A percentile compares a stretch with the other conserved stretches of the same genome.
These are phyloP conservation scores for Plenodomus tracheiphilus DNA, from an alignment of 2,329 filamentous ascomycete genomes.

Conservation along the genomic window DNA sequence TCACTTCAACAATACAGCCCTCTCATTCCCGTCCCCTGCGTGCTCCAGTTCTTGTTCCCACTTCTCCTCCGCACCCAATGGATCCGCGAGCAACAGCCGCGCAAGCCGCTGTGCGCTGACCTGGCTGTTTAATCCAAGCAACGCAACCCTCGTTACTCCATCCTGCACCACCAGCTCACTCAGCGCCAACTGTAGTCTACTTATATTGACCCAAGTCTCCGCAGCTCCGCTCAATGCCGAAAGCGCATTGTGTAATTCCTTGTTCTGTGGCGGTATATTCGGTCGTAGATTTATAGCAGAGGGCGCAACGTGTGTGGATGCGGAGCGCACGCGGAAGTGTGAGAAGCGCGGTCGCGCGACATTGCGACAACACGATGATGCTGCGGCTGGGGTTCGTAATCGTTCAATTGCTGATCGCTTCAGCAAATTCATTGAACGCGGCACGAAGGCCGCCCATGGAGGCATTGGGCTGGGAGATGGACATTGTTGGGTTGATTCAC, in stretches of 20 bases:
- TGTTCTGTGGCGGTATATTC: constrained; percentile 56
- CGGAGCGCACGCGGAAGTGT: constrained; percentile 35
- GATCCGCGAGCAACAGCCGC: constrained; percentile 59
- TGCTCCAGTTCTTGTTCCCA: constrained; percentile 51
- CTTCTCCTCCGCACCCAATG: constrained; percentile 43
- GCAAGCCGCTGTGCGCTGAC: constrained; percentile 66
- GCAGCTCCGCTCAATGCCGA: constrained; percentile 64
- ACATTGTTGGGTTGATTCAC: constrained; percentile 22
- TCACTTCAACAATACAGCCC: constrained; percentile 48
- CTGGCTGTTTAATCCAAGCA: constrained; percentile 56
- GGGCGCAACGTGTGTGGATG: constrained; percentile 52
- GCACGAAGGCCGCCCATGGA: constrained; percentile 46
- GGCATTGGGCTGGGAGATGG: constrained; percentile 45
- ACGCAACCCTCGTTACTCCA: constrained; percentile 60
- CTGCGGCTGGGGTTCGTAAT: constrained; percentile 10
- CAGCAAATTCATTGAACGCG: constrained; percentile 33
- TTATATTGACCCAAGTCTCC: constrained; percentile 66
- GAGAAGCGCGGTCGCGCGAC: constrained; percentile 15
- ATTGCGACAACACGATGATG: constrained; percentile 28
- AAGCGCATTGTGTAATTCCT: constrained; percentile 63
- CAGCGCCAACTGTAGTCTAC: constrained; percentile 71
- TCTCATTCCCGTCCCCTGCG: constrained; percentile 34
- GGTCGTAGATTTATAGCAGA: constrained; percentile 59
- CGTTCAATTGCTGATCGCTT: constrained; percentile 32
- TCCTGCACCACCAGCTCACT: constrained; percentile 62